Conservation (phyloP, 2,329 filamentous ascomycete genomes). For the Trichoderma atroviride region DNA sequence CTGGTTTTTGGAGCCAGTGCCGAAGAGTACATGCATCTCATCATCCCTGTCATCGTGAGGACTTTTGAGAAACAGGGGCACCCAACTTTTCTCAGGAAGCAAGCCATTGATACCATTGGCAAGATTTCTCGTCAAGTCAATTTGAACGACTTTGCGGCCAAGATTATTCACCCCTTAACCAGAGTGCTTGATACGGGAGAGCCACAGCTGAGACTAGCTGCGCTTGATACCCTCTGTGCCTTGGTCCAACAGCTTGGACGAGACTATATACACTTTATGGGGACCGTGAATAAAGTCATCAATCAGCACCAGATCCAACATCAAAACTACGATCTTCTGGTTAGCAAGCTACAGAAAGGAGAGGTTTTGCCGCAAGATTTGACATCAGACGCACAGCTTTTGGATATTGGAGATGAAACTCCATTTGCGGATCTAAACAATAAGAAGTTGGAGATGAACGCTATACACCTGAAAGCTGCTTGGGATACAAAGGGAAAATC, state of each 20-base stretch:
- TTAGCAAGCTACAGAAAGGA: constrained; percentile 90
- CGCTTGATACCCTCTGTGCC: constrained; percentile 91
- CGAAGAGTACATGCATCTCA: constrained; percentile 99
- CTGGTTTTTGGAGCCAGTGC: constrained; percentile 93
- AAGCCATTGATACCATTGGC: constrained; percentile 91
- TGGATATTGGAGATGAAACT: constrained; percentile 76
- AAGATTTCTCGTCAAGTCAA: constrained; percentile 96
- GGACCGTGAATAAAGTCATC: constrained; percentile 87
- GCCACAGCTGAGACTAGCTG: constrained; percentile 72
- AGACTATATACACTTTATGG: constrained; percentile 92
- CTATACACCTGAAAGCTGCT: constrained; percentile 92
- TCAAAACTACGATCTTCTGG: constrained; percentile 87
- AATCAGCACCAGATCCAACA: constrained; percentile 80
- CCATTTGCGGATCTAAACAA: constrained; percentile 81
- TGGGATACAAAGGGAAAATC: constrained; percentile 98
- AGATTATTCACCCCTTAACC: constrained; percentile 92
- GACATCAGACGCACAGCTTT: constrained; percentile 80
- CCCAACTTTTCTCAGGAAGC: constrained; percentile 76
- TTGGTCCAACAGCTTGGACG: constrained; percentile 94
- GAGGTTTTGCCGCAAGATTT: constrained; percentile 94
- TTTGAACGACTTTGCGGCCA: constrained; percentile 92
- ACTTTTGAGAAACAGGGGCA: constrained; percentile 90
- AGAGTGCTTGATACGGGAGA: constrained; percentile 78
- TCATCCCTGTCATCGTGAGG: constrained; percentile 91
- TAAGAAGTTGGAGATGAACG: constrained; percentile 96